These are phyloP conservation scores for Saccharomycopsis oosterbeekiorum DNA, from an alignment of 805 yeast genomes.

Conservation along the genomic window DNA sequence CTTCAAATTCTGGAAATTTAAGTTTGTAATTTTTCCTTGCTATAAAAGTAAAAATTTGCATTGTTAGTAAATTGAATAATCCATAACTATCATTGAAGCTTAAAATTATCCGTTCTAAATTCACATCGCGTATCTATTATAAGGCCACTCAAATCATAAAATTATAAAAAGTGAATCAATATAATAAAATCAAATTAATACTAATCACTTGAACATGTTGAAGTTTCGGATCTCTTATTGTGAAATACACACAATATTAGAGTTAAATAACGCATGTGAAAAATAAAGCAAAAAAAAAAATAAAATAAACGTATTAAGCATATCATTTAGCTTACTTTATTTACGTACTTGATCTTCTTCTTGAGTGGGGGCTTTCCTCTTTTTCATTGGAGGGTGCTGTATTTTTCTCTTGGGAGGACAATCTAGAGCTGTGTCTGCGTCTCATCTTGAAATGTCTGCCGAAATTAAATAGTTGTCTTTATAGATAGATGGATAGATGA, in stretches of 20 bases:
- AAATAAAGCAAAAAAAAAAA: background rate
- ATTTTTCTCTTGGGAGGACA: background rate
- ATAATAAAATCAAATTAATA: too few relatives aligned
- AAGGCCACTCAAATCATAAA: too few relatives aligned
- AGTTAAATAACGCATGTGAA: background rate
- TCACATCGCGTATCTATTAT: too few relatives aligned
- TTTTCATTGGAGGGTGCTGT: background rate
- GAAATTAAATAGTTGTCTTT: too few relatives aligned
- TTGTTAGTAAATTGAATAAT: background rate
- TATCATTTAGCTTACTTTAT: background rate
- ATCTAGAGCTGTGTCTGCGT: constrained; percentile 1
- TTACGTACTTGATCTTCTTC: background rate
- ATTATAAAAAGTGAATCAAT: too few relatives aligned
- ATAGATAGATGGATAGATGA: too few relatives aligned
- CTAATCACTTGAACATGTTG: too few relatives aligned
- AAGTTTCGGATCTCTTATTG: too few relatives aligned
- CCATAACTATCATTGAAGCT: too few relatives aligned
- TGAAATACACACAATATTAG: too few relatives aligned
- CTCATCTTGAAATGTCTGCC: background rate
- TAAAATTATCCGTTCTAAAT: too few relatives aligned
- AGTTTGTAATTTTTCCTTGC: background rate
- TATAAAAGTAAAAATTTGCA: background rate
- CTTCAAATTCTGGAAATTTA: background rate
- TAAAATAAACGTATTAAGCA: too few relatives aligned
- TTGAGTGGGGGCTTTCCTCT: background rate